Base-by-base conservation (phyloP, 352 stramenopile genomes). In the Phytophthora rubi region DNA sequence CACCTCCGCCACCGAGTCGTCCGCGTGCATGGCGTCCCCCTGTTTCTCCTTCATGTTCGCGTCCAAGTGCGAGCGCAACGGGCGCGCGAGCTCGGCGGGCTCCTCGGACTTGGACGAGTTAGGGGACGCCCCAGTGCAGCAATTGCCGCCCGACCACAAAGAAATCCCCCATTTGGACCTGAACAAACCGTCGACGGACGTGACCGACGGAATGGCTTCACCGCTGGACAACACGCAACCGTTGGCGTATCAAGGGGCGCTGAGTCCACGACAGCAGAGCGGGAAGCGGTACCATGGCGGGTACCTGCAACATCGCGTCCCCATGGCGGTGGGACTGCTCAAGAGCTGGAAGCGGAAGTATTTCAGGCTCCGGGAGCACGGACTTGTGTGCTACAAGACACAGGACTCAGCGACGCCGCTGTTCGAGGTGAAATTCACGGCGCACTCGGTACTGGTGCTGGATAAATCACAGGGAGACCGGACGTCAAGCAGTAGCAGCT, bases 281-380 rank as follows among this genome's bases (percentile, higher is more conserved):
- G 80, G 81, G 47, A 85, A 86, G 70, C 78, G 77, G 4, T 91
- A 85, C 56, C 68, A 86, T 8, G 68, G 77, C 15, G 85, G 85
- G 9, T 89, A 88, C 45, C 55, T 94, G 26, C 76, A 80, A 33
- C 87, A 90, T 18, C 77, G 84, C 32, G 78, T 86, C 0, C 73
- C 80, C 0, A 83, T 86, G 64, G 81, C 81, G 12, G 81, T 69
- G 15, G 85, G 86, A 12, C 81, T 93, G 33, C 75, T 92, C 33
- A 91, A 90, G 59, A 75, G 71, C 30, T 92, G 86, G 79, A 87
- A 89, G 71, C 78, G 75, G 44, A 88, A 83, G 47, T 94, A 88
- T 60, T 94, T 93, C 68, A 76, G 87, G 2, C 69, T 93, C 45
- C 71, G 81, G 13, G 83, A 92, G 45, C 81, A 91, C 55, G 82